Base-by-base conservation (phyloP, 2,329 filamentous ascomycete genomes). In the Cercospora sesami region DNA sequence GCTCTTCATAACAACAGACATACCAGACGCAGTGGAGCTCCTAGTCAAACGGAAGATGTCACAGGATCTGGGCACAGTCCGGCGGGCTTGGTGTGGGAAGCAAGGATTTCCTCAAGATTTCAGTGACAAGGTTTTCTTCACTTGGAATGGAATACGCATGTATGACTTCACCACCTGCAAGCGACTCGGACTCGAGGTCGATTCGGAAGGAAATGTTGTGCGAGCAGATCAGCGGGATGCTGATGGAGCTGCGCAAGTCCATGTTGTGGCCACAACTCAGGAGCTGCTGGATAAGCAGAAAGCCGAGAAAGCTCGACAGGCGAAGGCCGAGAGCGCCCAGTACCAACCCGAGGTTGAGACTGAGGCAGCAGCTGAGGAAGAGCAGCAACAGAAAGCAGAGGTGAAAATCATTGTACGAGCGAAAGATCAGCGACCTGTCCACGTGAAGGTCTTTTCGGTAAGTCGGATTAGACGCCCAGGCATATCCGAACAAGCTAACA, bases 201-300 rank as follows among this genome's bases (percentile, higher is more conserved):
- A 83, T 63, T 73, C 75, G 1, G 75, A 79, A 31, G 80, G 83
- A 0, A 77, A 73, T 42, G 74, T 81, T 16, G 76, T 74, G 18
- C 73, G 79, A 65, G 78, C 83, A 3, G 84, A 86, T 28, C 72
- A 72, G 30, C 83, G 85, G 26, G 83, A 84, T 12, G 83, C 85
- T 28, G 72, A 76, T 4, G 83, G 85, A n/a, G 83, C 84, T 9
- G 80, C 83, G 7, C 85, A 86, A 63, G 85, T 96, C n/a, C 86
- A 90, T 72, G 84, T 96, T 70, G 89, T 94, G 78, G 91, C 90
- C 6, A 92, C 91, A 86, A 94, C 91, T 0, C 83, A 87, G 7
- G 87, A 90, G 10, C 79, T 86, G 1, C 90, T 87, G 55, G 79
- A 79, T 66, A 81, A 85, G 74, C 81, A 85, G 71, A 80, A 80